phyloP scores from a whole-genome alignment of 2,329 filamentous ascomycete species.

The Pezizomycotina sp. region DNA sequence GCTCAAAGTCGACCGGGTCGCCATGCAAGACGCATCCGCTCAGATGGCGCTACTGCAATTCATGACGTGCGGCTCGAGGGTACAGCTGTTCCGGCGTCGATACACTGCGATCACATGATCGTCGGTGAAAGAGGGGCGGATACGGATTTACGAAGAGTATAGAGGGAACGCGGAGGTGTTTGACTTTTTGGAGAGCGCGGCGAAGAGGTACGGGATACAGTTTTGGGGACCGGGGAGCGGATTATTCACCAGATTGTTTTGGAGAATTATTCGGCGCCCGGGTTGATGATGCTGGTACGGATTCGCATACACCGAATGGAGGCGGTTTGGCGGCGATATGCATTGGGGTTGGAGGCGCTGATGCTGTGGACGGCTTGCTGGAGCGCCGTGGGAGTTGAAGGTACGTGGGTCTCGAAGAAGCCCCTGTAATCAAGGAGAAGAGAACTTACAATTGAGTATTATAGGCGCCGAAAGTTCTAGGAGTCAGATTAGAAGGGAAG shows the following conservation, averaged over 20 bases:
- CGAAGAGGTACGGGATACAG: slow-evolving; percentile 80
- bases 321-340: slow-evolving; percentile 84
- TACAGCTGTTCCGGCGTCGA: slow-evolving; percentile 87
- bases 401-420: no score
- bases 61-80: slow-evolving; percentile 83
- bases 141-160: slow-evolving; percentile 70
- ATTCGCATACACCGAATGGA: slow-evolving; percentile 95
- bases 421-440: no score
- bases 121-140: slow-evolving; percentile 84
- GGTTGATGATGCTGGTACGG: slow-evolving; percentile 98
- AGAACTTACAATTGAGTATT: not conserved
- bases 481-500: slow-evolving; percentile 67
- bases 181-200: slow-evolving; percentile 86
- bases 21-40: slow-evolving; percentile 97
- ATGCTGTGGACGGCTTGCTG: slow-evolving; percentile 90
- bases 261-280: slow-evolving; percentile 94
- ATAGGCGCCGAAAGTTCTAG: slow-evolving; percentile 66
- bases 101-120: slow-evolving; percentile 98
- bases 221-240: slow-evolving; percentile 90
- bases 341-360: slow-evolving; percentile 91
- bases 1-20: slow-evolving; percentile 90
- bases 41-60: slow-evolving; percentile 98
- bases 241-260: slow-evolving; percentile 97
- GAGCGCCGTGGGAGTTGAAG: slow-evolving; percentile 93
- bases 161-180: slow-evolving; percentile 92